These are phyloP conservation scores for Paramecium bursaria DNA, from an alignment of 73 alveolate genomes.

Conservation along the genomic window DNA sequence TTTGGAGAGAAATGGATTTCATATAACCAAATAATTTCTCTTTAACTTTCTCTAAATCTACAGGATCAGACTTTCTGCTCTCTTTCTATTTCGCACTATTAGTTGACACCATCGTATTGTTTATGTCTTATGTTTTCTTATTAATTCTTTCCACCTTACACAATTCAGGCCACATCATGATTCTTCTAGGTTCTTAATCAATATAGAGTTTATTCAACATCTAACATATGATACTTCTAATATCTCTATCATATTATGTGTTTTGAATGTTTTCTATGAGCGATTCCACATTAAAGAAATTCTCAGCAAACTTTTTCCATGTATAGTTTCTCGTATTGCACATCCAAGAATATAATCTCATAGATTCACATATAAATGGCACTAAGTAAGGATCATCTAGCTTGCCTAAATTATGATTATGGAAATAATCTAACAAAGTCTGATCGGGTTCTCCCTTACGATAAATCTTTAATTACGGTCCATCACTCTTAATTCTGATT, in stretches of 20 bases:
- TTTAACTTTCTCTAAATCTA: slow-evolving; percentile 47
- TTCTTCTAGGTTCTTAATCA: slow-evolving; percentile 68
- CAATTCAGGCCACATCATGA: slow-evolving; percentile 65
- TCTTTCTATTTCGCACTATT: background rate
- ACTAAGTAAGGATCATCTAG: slow-evolving; percentile 6
- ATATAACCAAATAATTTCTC: slow-evolving; percentile 59
- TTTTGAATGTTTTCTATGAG: slow-evolving; percentile 59
- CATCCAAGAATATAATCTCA: slow-evolving; percentile 65
- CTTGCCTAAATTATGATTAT: background rate
- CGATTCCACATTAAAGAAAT: slow-evolving; percentile 60
- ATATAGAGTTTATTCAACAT: slow-evolving; percentile 62
- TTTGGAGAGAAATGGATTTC: background rate
- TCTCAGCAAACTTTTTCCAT: slow-evolving; percentile 70
- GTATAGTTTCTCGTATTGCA: slow-evolving; percentile 67
- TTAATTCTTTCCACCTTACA: slow-evolving; percentile 34
- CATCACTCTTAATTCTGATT: slow-evolving; percentile 56
- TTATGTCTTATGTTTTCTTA: background rate
- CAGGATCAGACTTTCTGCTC: slow-evolving; percentile 58
- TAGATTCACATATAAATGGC: slow-evolving; percentile 50
- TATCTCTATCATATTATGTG: slow-evolving; percentile 45
- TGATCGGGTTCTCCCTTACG: slow-evolving; percentile 26
- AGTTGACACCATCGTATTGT: slow-evolving; percentile 49
- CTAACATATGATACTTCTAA: slow-evolving; percentile 62
- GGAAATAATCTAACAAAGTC: slow-evolving; percentile 43
- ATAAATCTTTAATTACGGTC: slow-evolving; percentile 47